Conservation (phyloP, 768 basidiomycete species). For the Suillus plorans region DNA sequence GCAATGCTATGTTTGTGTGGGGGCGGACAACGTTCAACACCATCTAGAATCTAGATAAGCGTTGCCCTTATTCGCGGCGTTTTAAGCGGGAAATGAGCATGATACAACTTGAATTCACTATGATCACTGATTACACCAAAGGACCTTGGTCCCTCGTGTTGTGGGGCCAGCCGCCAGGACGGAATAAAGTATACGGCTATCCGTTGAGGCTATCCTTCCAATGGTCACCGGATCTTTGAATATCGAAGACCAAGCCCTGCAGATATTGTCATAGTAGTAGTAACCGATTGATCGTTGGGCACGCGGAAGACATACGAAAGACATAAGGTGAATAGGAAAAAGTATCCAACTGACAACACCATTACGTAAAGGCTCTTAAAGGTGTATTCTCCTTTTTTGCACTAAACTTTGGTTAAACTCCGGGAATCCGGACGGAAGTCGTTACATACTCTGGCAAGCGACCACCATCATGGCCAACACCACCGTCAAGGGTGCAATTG, state of each 20-base stretch:
- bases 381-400: not conserved
- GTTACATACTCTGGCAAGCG: not conserved
- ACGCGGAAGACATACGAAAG: not conserved
- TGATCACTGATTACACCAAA: not conserved
- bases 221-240: not conserved
- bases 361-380: not conserved
- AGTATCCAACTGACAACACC: not conserved
- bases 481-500: conserved; percentile 79
- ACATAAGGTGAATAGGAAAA: not conserved
- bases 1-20: not conserved
- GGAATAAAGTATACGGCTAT: not conserved
- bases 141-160: not conserved
- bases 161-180: not conserved
- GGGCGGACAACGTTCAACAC: not conserved
- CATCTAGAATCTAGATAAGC: not conserved
- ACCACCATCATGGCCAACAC: conserved; percentile 80
- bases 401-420: not conserved
- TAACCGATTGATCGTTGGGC: not conserved
- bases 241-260: not conserved
- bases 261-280: not conserved
- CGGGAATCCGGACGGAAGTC: not conserved
- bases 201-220: not conserved
- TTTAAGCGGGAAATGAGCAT: not conserved
- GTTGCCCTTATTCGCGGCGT: not conserved
- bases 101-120: not conserved